Conservation (phyloP, 2,329 filamentous ascomycete species). For the Cladosporium sp. region DNA sequence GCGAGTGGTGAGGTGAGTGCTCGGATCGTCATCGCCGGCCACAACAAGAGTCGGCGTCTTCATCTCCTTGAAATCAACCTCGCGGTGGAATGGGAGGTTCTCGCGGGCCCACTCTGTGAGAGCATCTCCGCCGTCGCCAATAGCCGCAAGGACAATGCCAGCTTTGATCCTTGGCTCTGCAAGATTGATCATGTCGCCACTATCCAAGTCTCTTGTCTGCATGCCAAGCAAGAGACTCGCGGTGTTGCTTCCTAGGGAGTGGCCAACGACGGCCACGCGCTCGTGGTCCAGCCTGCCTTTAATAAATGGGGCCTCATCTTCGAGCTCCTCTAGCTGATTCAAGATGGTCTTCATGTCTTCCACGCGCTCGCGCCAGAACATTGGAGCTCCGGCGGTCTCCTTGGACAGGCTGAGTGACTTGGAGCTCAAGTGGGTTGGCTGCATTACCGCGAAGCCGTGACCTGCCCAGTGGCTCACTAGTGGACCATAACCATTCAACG, state of each 20-base stretch:
- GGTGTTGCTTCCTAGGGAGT: background rate
- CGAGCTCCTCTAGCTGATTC: background rate
- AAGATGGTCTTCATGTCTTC: constrained; percentile 1
- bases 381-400: background rate
- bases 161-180: constrained; percentile 3
- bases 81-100: background rate
- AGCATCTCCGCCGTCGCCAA: background rate
- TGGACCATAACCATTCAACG: background rate
- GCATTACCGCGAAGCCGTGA: constrained; percentile 3
- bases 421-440: constrained; percentile 6
- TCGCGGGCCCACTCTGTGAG: background rate
- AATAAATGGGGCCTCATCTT: background rate
- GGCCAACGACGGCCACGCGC: background rate
- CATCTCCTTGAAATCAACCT: constrained; percentile 1
- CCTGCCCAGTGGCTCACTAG: background rate
- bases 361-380: constrained; percentile 6
- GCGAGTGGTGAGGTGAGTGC: background rate
- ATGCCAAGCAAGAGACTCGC: background rate
- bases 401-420: background rate
- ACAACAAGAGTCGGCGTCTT: background rate
- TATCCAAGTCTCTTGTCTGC: background rate
- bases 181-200: background rate
- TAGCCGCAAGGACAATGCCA: background rate
- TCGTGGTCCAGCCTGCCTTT: background rate
- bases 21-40: constrained; percentile 1